phyloP scores from a whole-genome alignment of 495 filamentous ascomycete genomes.

The Beverwykella pulmonaria region DNA sequence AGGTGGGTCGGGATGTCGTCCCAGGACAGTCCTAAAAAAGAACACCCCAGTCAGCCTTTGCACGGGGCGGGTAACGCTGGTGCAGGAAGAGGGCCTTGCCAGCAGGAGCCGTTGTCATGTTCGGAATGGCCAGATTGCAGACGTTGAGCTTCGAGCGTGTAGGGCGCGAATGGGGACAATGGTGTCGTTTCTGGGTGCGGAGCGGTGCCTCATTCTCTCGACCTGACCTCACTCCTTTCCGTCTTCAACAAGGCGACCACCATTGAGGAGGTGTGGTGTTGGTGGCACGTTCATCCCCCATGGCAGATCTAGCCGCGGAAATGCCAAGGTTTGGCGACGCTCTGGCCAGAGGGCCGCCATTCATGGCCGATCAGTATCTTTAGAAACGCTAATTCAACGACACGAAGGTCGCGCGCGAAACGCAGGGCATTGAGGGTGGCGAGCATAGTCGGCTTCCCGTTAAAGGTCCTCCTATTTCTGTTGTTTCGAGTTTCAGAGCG shows the following conservation, averaged over 20 bases:
- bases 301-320: neutral
- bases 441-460: neutral
- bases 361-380: too few relatives aligned
- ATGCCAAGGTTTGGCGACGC: neutral
- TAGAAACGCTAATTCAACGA: slow-evolving; percentile 34
- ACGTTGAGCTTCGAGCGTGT: neutral
- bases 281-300: neutral
- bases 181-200: neutral
- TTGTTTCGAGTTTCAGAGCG: neutral
- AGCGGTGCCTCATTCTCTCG: slow-evolving; percentile 17
- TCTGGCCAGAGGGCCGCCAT: slow-evolving; percentile 1
- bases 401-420: slow-evolving; percentile 14
- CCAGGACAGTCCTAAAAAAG: slow-evolving; percentile 28
- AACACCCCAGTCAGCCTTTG: slow-evolving; percentile 3
- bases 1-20: slow-evolving; percentile 40
- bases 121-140: slow-evolving; percentile 9
- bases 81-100: slow-evolving; percentile 1
- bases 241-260: neutral
- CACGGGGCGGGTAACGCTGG: neutral
- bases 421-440: neutral
- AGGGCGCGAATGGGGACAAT: slow-evolving; percentile 10
- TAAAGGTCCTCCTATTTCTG: neutral
- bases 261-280: neutral
- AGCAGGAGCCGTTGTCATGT: slow-evolving; percentile 1
- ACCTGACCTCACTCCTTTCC: neutral